Evolutionary conservation across 345 rosid species (phyloP).

Genomic region (Citrus unshiu): DNA sequence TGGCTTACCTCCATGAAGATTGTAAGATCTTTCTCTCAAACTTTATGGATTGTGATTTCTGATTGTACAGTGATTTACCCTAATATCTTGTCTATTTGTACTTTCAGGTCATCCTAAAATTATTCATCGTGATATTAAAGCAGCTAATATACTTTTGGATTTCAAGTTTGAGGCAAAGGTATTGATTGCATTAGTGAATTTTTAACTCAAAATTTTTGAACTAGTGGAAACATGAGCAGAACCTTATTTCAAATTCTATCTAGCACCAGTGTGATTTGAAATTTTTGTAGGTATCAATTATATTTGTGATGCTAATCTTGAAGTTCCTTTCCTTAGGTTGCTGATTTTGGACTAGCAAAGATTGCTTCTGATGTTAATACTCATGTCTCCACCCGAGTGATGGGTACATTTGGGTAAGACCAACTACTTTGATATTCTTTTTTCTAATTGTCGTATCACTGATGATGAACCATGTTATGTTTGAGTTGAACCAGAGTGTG

Average conservation of each 20-base stretch:
- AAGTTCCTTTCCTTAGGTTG: conserved; percentile 49
- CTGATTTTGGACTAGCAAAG: conserved; percentile 96
- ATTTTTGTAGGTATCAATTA: background rate
- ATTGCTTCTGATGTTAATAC: conserved; percentile 71
- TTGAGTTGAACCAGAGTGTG: background rate
- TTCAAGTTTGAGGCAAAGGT: conserved; percentile 89
- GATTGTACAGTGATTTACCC: background rate
- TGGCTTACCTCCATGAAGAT: conserved; percentile 97
- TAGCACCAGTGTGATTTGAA: background rate
- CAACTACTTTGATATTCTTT: background rate
- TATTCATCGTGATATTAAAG: conserved; percentile 93
- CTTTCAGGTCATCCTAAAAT: conserved; percentile 82
- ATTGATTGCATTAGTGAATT: background rate
- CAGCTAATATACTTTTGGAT: conserved; percentile 83
- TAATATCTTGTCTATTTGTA: background rate
- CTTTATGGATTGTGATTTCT: background rate
- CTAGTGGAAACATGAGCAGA: background rate
- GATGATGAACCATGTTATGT: background rate
- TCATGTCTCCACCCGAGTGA: conserved; percentile 90
- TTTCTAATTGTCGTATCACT: background rate
- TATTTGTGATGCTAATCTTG: background rate
- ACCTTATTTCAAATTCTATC: background rate
- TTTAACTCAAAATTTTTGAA: background rate
- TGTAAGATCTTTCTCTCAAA: conserved; percentile 40
- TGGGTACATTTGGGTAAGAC: conserved; percentile 97